These are phyloP conservation scores for Leccinum broughii DNA, from an alignment of 768 basidiomycete species.

Conservation along the genomic window DNA sequence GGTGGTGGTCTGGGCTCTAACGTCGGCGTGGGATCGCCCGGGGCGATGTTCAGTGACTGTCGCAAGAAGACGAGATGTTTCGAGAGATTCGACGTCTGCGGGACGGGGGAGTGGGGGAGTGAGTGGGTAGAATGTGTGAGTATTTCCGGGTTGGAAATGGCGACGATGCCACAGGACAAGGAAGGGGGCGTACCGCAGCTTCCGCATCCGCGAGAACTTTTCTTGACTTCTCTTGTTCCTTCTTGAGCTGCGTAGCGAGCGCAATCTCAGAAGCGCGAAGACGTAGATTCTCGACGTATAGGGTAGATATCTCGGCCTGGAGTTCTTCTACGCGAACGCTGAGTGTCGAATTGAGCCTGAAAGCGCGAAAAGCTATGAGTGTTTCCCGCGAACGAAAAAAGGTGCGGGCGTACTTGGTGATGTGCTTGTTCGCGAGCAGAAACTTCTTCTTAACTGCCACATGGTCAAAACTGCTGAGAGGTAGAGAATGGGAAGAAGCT, in stretches of 20 bases:
- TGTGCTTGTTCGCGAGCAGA: conserved; percentile 87
- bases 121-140: neutral
- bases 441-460: conserved; percentile 90
- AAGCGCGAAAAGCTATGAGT: conserved; percentile 8
- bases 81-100: conserved; percentile 57
- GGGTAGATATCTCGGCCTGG: conserved; percentile 77
- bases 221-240: conserved; percentile 74
- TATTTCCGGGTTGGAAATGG: neutral
- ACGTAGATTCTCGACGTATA: conserved; percentile 81
- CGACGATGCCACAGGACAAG: conserved; percentile 16
- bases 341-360: conserved; percentile 81
- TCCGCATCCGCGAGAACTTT: conserved; percentile 74
- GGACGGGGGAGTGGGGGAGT: conserved; percentile 5
- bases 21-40: conserved; percentile 37
- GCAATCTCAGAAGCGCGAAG: conserved; percentile 80
- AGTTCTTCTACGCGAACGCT: conserved; percentile 84
- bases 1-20: conserved; percentile 45
- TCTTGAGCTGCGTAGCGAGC: conserved; percentile 72
- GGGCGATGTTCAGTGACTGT: conserved; percentile 53
- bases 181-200: conserved; percentile 55
- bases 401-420: conserved; percentile 65
- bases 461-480: conserved; percentile 10
- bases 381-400: conserved; percentile 2
- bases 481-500: conserved; percentile 28
- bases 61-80: conserved; percentile 68